These are phyloP conservation scores for Dovyalis caffra DNA, from an alignment of 345 rosid genomes.

Conservation along the genomic window DNA sequence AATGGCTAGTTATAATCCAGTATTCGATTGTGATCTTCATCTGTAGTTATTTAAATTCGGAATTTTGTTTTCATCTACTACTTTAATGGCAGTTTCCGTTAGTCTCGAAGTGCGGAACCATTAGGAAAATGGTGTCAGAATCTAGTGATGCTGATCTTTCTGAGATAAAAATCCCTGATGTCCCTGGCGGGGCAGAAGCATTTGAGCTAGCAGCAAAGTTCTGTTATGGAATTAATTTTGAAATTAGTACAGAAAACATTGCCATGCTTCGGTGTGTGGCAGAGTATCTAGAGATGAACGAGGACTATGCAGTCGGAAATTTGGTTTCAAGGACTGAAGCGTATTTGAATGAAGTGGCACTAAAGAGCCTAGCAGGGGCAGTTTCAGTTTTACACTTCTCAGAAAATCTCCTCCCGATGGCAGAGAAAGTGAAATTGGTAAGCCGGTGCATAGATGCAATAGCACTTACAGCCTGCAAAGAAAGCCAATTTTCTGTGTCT, in stretches of 20 bases:
- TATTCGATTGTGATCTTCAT: background rate
- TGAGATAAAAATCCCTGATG: slow-evolving; percentile 46
- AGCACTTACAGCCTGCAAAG: slow-evolving; percentile 70
- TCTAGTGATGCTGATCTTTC: slow-evolving; percentile 59
- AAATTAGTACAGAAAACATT: slow-evolving; percentile 73
- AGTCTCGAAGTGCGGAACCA: slow-evolving; percentile 70
- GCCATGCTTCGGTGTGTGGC: slow-evolving; percentile 76
- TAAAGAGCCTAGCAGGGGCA: slow-evolving; percentile 65
- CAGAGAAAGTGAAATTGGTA: slow-evolving; percentile 78
- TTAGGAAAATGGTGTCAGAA: slow-evolving; percentile 65
- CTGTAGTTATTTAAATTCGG: background rate
- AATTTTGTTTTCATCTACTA: background rate
- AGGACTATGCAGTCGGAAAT: slow-evolving; percentile 71
- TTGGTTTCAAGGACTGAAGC: slow-evolving; percentile 69
- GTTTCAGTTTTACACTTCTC: slow-evolving; percentile 60
- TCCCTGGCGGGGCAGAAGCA: slow-evolving; percentile 75
- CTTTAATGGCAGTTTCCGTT: slow-evolving; percentile 67
- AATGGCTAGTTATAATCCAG: background rate
- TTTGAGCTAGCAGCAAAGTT: slow-evolving; percentile 89
- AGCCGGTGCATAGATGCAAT: slow-evolving; percentile 78
- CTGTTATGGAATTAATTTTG: slow-evolving; percentile 90
- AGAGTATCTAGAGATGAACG: slow-evolving; percentile 88
- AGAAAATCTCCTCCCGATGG: slow-evolving; percentile 51
- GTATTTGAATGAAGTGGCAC: slow-evolving; percentile 74
- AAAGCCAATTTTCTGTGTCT: slow-evolving; percentile 50